phyloP scores from a whole-genome alignment of 2,329 filamentous ascomycete genomes.

The Epichloe scottii region DNA sequence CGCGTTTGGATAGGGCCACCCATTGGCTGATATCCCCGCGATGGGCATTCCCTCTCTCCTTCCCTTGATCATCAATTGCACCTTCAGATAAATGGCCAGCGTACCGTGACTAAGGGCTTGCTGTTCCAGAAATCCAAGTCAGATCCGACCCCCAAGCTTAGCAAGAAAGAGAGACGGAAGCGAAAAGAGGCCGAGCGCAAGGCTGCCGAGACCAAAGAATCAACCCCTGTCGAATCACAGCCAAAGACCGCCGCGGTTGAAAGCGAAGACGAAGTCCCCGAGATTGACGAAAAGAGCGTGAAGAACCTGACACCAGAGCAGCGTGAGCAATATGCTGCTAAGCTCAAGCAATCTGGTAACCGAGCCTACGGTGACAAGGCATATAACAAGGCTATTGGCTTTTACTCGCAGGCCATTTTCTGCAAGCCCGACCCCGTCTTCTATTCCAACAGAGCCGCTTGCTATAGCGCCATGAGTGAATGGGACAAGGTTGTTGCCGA shows the following conservation, averaged over 20 bases:
- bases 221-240: slow-evolving; percentile 23
- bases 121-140: slow-evolving; percentile 28
- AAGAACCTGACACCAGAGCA: slow-evolving; percentile 45
- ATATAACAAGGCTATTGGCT: slow-evolving; percentile 83
- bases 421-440: slow-evolving; percentile 97
- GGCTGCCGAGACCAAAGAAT: slow-evolving; percentile 31
- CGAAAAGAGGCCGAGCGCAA: slow-evolving; percentile 66
- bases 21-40: background rate
- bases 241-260: slow-evolving; percentile 41
- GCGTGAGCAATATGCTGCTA: slow-evolving; percentile 74
- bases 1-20: background rate
- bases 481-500: slow-evolving; percentile 97
- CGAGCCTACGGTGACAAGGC: slow-evolving; percentile 92
- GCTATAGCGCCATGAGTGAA: slow-evolving; percentile 83
- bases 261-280: slow-evolving; percentile 55
- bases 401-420: slow-evolving; percentile 90
- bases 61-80: background rate
- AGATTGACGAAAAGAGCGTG: slow-evolving; percentile 48
- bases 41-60: background rate
- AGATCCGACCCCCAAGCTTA: slow-evolving; percentile 53
- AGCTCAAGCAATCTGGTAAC: slow-evolving; percentile 91
- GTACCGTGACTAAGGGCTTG: background rate
- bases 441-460: slow-evolving; percentile 97
- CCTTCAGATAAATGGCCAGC: background rate
- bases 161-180: slow-evolving; percentile 83